Percentiles rank a stretch among this genome's conserved stretches.
These are phyloP conservation scores for Thalassiosira exigua DNA, from an alignment of 352 stramenopile genomes.

Conservation along the genomic window DNA sequence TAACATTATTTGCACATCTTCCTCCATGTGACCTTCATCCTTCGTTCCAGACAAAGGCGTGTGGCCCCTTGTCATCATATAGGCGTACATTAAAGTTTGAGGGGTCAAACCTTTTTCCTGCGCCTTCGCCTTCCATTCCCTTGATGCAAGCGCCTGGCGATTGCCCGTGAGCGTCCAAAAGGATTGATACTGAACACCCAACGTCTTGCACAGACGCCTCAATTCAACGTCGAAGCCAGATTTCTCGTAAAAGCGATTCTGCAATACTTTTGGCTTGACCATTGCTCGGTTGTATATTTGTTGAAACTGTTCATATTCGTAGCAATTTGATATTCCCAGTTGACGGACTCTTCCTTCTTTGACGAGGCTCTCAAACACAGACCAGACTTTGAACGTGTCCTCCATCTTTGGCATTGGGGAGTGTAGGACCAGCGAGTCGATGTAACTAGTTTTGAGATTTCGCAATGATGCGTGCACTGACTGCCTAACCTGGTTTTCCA, in stretches of 20 bases:
- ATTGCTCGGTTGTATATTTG: slow-evolving; percentile 67
- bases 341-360: slow-evolving; percentile 57
- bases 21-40: slow-evolving; percentile 60
- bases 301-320: slow-evolving; percentile 54
- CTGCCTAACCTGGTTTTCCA: slow-evolving; percentile 64
- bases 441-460: slow-evolving; percentile 71
- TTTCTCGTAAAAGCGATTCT: slow-evolving; percentile 76
- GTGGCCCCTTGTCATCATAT: slow-evolving; percentile 58
- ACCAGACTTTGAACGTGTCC: slow-evolving; percentile 79
- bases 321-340: slow-evolving; percentile 79
- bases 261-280: slow-evolving; percentile 67
- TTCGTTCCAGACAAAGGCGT: slow-evolving; percentile 68
- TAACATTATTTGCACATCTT: slow-evolving; percentile 67
- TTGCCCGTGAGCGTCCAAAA: slow-evolving; percentile 84
- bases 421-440: slow-evolving; percentile 71
- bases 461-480: slow-evolving; percentile 53
- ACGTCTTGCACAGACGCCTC: slow-evolving; percentile 53
- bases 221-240: slow-evolving; percentile 66
- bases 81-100: slow-evolving; percentile 69
- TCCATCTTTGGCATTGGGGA: slow-evolving; percentile 67
- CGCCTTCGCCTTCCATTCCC: slow-evolving; percentile 35
- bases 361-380: slow-evolving; percentile 69
- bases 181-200: slow-evolving; percentile 75
- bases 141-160: slow-evolving; percentile 41
- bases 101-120: slow-evolving; percentile 48